Evolutionary conservation across 306 rosid species (phyloP), one percentile per base, ranked within the genome.

Genomic region (Medicago truncatula): DNA sequence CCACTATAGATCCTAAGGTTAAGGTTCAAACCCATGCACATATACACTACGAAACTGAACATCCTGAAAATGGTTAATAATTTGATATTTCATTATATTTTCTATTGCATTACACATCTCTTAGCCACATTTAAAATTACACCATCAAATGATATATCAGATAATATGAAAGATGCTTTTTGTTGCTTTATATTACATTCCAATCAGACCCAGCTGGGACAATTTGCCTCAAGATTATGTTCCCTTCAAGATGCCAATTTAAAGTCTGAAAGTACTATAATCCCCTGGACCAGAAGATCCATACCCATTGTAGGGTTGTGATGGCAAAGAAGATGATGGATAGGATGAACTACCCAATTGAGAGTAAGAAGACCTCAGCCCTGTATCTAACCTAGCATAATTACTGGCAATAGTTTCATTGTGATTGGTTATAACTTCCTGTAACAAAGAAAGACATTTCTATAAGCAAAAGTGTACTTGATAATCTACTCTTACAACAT

Each of bases 221-320:
- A 82, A 73, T 61, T 47, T 64, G 65, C 78, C 70, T 75, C 81
- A 71, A 72, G 59, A 71, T 36, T 58, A 40, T 82, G 74, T 78
- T 84, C 65, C 20, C 3, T 57, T 79, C 63, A 67, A 36, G 80
- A 71, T 71, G 56, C 17, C 62, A 13, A 14, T 62, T 89, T 84
- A 93, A 76, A 91, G 96, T 84, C 97, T 88, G 81, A 93, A 93
- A 67, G 89, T 86, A 87, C 78, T 83, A 87, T 87, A 93, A 80
- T 96, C 96, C 82, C 98, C 96, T 14, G 82, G 80, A 53, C 91
- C 88, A 25, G 98, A 88, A 67, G 97, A 89, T 76, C 92, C 97
- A 66, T 93, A 91, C 15, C 87, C 93, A 7, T 82, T 81, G 69
- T 88, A 90, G 40, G 94, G 83, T 81, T 87, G 98, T 0, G 92